Conservation (phyloP, 1,284 basidiomycete genomes). For the Bjerkandera adusta region DNA sequence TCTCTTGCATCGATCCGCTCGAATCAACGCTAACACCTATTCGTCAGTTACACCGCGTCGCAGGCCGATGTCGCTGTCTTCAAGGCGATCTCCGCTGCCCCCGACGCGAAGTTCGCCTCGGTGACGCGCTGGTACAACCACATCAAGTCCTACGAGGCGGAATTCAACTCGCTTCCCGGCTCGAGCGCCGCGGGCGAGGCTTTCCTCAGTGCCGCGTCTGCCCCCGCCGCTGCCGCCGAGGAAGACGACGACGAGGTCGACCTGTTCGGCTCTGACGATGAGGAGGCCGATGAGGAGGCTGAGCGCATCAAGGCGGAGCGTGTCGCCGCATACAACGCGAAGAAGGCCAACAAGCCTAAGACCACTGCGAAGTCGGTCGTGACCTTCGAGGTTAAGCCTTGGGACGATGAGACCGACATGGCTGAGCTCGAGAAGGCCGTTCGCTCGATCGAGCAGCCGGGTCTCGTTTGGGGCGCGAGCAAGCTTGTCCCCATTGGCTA, state of each 20-base stretch:
- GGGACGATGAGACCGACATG: slow-evolving; percentile 99
- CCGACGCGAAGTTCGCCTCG: slow-evolving; percentile 74
- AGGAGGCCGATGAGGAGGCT: slow-evolving; percentile 90
- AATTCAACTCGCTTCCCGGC: slow-evolving; percentile 79
- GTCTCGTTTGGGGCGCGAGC: slow-evolving; percentile 93
- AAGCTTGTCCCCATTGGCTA: slow-evolving; percentile 94
- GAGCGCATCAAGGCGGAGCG: slow-evolving; percentile 95
- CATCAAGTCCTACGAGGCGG: slow-evolving; percentile 83
- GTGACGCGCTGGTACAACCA: slow-evolving; percentile 93
- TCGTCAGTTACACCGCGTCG: slow-evolving; percentile 83
- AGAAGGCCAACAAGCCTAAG: slow-evolving; percentile 93
- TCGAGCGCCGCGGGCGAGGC: slow-evolving; percentile 82
- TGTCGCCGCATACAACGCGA: slow-evolving; percentile 90
- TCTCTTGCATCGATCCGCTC: slow-evolving; percentile 16
- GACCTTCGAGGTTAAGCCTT: slow-evolving; percentile 97
- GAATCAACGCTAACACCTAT: slow-evolving; percentile 20
- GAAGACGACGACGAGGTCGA: slow-evolving; percentile 94
- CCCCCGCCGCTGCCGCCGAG: slow-evolving; percentile 67
- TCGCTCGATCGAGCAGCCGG: slow-evolving; percentile 86
- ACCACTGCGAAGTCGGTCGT: slow-evolving; percentile 92
- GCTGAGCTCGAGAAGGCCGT: slow-evolving; percentile 79
- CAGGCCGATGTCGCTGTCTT: slow-evolving; percentile 97
- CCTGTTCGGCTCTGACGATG: slow-evolving; percentile 89
- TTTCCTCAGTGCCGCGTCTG: slow-evolving; percentile 52
- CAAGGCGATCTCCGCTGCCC: slow-evolving; percentile 69